A percentile compares a stretch with the other conserved stretches of the same genome.
Conservation (phyloP, 176 grass and related monocot genomes). For the Lolium multiflorum region DNA sequence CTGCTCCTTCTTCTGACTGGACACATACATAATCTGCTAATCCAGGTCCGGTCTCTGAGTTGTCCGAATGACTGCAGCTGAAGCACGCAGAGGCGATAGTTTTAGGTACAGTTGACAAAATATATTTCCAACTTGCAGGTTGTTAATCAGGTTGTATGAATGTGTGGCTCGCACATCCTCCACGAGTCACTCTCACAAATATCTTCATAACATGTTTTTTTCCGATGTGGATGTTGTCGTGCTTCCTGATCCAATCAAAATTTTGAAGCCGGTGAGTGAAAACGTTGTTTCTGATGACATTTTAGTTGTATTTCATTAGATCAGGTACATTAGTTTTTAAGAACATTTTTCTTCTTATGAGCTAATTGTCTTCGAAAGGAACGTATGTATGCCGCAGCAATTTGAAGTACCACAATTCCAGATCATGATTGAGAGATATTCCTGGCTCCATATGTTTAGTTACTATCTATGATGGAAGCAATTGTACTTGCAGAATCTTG, state of each 20-base stretch:
- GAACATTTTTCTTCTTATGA: neutral
- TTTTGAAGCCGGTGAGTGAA: conserved; percentile 15
- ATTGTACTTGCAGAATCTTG: conserved; percentile 24
- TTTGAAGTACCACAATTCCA: conserved; percentile 1
- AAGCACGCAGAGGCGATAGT: conserved; percentile 33
- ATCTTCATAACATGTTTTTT: conserved; percentile 38
- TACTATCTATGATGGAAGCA: conserved; percentile 43
- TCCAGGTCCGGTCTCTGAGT: conserved; percentile 40
- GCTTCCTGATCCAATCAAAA: conserved; percentile 15
- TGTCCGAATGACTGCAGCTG: conserved; percentile 52
- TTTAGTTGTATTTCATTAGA: conserved; percentile 25
- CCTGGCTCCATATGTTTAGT: neutral
- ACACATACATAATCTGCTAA: conserved; percentile 32
- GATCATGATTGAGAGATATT: neutral
- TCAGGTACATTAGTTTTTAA: neutral
- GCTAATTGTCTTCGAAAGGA: neutral
- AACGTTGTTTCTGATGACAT: neutral
- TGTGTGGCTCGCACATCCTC: conserved; percentile 41
- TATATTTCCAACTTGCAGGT: conserved; percentile 57
- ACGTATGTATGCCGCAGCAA: conserved; percentile 6
- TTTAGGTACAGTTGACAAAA: conserved; percentile 40
- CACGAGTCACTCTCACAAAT: conserved; percentile 48
- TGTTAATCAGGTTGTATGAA: conserved; percentile 36
- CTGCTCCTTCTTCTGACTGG: conserved; percentile 56
- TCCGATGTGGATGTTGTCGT: conserved; percentile 16